A percentile compares a stretch with the other conserved stretches of the same genome.
Evolutionary conservation across 1,284 basidiomycete genomes (phyloP).

Genomic region (Melampsora americana): DNA sequence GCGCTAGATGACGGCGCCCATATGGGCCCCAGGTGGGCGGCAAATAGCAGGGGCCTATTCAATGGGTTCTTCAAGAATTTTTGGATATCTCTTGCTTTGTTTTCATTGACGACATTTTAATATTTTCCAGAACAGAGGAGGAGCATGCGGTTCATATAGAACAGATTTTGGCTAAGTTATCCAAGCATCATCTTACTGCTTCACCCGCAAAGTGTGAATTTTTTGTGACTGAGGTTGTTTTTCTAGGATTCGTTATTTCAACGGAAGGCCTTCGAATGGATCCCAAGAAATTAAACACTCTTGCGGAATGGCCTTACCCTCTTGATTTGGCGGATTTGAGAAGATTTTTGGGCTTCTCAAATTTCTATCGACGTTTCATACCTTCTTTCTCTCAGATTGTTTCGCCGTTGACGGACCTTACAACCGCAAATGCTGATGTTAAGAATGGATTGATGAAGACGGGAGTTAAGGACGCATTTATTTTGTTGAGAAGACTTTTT

Average conservation of each 20-base stretch:
- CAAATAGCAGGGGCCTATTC: no score
- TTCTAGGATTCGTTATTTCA: slow-evolving; percentile 12
- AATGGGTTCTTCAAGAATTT: slow-evolving; percentile 8
- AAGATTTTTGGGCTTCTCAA: no score
- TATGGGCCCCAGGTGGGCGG: no score
- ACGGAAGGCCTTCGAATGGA: background rate
- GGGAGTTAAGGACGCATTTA: background rate
- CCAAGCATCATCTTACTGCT: no score
- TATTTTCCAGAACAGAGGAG: slow-evolving; percentile 3
- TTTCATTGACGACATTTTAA: slow-evolving; percentile 36
- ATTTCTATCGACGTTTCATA: no score
- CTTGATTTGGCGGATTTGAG: no score
- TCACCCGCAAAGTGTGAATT: slow-evolving; percentile 19
- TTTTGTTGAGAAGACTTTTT: background rate
- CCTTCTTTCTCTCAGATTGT: slow-evolving; percentile 1
- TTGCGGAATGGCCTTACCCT: slow-evolving; percentile 28
- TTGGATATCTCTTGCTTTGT: slow-evolving; percentile 21
- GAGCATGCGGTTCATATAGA: slow-evolving; percentile 9
- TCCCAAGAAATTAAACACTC: background rate
- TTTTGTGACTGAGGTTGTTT: background rate
- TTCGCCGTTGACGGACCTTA: slow-evolving; percentile 7
- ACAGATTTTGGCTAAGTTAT: background rate
- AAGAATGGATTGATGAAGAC: background rate
- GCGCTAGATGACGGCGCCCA: no score
- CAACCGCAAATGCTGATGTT: no score